Base-by-base conservation (phyloP, 202 grass and related monocot species). In the Panicum hallii region DNA sequence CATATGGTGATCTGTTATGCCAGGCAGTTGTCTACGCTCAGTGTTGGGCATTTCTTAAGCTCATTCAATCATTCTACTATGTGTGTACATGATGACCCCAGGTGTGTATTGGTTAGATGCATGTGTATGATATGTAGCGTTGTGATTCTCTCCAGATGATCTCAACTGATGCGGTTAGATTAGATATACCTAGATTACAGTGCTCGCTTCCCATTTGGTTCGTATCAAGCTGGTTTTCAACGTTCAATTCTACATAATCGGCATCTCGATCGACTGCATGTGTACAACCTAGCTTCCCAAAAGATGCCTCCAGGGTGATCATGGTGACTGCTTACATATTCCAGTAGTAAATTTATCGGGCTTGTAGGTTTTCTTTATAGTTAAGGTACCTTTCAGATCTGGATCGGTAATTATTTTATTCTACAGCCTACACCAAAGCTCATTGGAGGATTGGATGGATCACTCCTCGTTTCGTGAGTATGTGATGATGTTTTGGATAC, bases 241-340 rank as follows among this genome's bases (percentile, higher is more conserved):
- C 30, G 15, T 54, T 74, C 28, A 54, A 74, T 9, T 36, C 4
- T 55, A 40, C 17, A 13, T 7, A 54, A 53, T 74, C 17, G 40
- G 17, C 60, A 48, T 49, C 43, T 32, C 44, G 26, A 26, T 28
- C 77, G 46, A 7, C 38, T 48, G 44, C 77, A 79, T 66, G 77
- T 65, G 60, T 38, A 50, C 76, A 79, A 45, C 40, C 60, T 64
- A 65, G 44, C 43, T 76, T 50, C 28, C 60, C 2, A 65, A 79
- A 5, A 65, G 60, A 79, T 79, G 46, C 43, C 32, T 20, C 0
- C 9, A 6, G 2, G 38, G 53, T 61, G 74, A 70, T 26, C 74
- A 60, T 14, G 20, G 11, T 3, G 5, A 57, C 52, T 60, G 53
- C 20, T 76, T 16, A 9, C 22, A 44, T 69, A 69, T 45, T 61